These are phyloP conservation scores for Tulasnella calospora DNA, from an alignment of 768 basidiomycete species.

Conservation along the genomic window DNA sequence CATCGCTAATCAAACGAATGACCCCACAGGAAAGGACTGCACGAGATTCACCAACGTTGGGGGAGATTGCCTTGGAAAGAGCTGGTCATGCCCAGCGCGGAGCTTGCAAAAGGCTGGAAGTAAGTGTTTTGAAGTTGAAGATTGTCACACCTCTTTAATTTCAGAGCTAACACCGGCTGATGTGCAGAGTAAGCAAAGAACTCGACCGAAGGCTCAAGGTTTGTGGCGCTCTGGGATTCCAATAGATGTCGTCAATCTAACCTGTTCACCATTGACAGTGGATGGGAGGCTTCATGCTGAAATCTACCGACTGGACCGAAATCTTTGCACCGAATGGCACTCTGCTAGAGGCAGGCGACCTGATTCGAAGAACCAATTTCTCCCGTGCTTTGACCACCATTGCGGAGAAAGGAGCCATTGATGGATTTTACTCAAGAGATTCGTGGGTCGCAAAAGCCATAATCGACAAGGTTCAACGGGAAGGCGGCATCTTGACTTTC, in stretches of 20 bases:
- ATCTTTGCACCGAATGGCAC: conserved; percentile 76
- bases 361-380: conserved; percentile 65
- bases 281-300: conserved; percentile 25
- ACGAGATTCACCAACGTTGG: conserved; percentile 78
- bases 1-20: not conserved
- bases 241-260: not conserved
- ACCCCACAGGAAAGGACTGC: conserved; percentile 54
- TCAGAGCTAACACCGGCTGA: not conserved
- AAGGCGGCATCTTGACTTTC: conserved; percentile 75
- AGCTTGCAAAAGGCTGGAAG: conserved; percentile 73
- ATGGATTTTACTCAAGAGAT: conserved; percentile 73
- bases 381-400: conserved; percentile 71
- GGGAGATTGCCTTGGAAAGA: conserved; percentile 73
- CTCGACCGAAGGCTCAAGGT: conserved; percentile 69
- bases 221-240: conserved; percentile 31
- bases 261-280: conserved; percentile 28
- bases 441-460: conserved; percentile 66
- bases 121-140: not conserved
- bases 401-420: conserved; percentile 62
- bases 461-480: conserved; percentile 59
- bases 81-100: conserved; percentile 68
- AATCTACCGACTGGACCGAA: conserved; percentile 62
- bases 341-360: conserved; percentile 69
- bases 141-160: not conserved
- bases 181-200: conserved; percentile 57